Percentiles rank a stretch among this genome's conserved stretches.
Conservation (phyloP, 805 yeast genomes). For the Sugiyamaella valdiviana region DNA sequence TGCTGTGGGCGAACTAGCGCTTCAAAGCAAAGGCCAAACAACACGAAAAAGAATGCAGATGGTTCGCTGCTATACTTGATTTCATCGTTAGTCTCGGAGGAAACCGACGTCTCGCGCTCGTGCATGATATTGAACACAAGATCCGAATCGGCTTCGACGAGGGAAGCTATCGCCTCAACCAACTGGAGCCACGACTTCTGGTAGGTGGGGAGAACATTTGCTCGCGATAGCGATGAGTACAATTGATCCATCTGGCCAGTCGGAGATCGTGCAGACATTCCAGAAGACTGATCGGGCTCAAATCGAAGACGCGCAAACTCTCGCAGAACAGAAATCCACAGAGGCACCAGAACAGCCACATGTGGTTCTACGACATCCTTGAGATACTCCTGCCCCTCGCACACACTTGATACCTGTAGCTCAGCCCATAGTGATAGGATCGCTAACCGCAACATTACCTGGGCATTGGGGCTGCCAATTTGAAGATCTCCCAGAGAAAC, state of each 20-base stretch:
- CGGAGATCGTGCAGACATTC: slow-evolving; percentile 16
- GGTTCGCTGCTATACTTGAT: slow-evolving; percentile 27
- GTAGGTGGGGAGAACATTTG: slow-evolving; percentile 42
- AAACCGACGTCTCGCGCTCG: slow-evolving; percentile 36
- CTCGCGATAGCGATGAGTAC: slow-evolving; percentile 30
- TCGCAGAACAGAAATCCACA: slow-evolving; percentile 72
- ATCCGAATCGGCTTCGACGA: slow-evolving; percentile 46
- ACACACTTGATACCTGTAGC: slow-evolving; percentile 27
- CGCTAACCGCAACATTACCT: slow-evolving; percentile 32
- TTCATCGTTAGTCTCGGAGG: slow-evolving; percentile 15
- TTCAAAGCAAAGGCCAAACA: slow-evolving; percentile 81
- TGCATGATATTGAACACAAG: slow-evolving; percentile 44
- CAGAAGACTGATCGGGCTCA: slow-evolving; percentile 34
- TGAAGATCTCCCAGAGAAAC: slow-evolving; percentile 33
- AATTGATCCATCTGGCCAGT: slow-evolving; percentile 31
- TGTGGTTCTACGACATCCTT: slow-evolving; percentile 41
- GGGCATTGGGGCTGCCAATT: slow-evolving; percentile 32
- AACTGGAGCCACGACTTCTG: slow-evolving; percentile 68
- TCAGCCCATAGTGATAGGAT: slow-evolving; percentile 40
- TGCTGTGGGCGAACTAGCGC: slow-evolving; percentile 48
- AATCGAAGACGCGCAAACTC: slow-evolving; percentile 68
- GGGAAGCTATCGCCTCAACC: slow-evolving; percentile 65
- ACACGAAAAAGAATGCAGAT: slow-evolving; percentile 57
- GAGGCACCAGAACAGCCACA: slow-evolving; percentile 53
- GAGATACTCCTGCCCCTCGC: slow-evolving; percentile 32